These are phyloP conservation scores for Scenedesmus sp. DNA, from an alignment of 163 green algal genomes.

Conservation along the genomic window DNA sequence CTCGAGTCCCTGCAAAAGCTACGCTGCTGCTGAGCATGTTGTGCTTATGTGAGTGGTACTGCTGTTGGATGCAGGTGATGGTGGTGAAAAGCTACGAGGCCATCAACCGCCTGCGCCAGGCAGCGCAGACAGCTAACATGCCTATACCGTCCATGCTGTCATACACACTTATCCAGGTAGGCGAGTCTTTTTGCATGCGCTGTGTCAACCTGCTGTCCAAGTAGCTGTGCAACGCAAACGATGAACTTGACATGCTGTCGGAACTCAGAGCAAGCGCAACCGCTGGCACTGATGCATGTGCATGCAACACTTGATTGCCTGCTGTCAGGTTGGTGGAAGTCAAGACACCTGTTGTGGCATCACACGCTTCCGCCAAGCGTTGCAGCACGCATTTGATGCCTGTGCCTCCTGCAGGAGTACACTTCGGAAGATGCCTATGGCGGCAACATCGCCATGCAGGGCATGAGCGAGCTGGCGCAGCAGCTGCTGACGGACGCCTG, in stretches of 20 bases:
- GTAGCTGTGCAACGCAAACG: too few species aligned
- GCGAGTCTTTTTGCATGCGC: neutral
- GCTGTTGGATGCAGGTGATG: constrained; percentile 56
- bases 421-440: neutral
- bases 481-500: constrained; percentile 69
- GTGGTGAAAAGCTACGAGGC: constrained; percentile 67
- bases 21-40: neutral
- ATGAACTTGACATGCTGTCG: too few species aligned
- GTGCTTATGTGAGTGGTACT: neutral
- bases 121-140: constrained; percentile 45
- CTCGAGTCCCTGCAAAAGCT: neutral
- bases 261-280: too few species aligned
- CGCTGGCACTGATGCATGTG: too few species aligned
- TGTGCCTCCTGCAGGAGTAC: neutral
- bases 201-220: too few species aligned
- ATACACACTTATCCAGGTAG: constrained; percentile 65
- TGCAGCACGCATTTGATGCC: neutral
- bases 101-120: constrained; percentile 59
- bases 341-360: too few species aligned
- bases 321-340: too few species aligned
- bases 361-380: too few species aligned
- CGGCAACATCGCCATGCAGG: constrained; percentile 30
- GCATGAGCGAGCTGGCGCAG: constrained; percentile 52
- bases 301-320: too few species aligned
- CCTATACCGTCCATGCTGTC: constrained; percentile 75